Conservation (phyloP, 257 asterid genomes). For the Fraxinus americana region DNA sequence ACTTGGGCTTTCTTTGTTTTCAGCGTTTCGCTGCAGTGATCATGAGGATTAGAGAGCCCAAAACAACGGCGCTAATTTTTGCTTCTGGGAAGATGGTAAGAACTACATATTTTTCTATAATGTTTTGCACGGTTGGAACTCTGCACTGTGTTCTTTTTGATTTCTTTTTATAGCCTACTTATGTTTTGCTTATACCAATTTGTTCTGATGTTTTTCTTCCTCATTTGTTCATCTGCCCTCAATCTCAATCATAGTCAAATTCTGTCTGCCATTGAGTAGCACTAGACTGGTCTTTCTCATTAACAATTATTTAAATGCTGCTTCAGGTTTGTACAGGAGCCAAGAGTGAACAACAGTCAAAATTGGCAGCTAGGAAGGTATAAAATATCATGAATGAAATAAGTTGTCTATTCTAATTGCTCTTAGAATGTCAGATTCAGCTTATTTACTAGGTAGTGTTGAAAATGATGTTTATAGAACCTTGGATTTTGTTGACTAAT, state of each 20-base stretch:
- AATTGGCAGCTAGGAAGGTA: constrained; percentile 64
- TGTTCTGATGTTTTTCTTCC: not conserved
- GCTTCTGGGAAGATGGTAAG: constrained; percentile 84
- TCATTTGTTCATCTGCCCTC: not conserved
- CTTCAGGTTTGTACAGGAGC: constrained; percentile 64
- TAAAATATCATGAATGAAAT: not conserved
- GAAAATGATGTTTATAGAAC: not conserved
- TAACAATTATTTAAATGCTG: not conserved
- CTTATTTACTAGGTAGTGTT: not conserved
- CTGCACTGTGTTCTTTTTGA: constrained; percentile 5
- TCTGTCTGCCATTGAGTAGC: not conserved
- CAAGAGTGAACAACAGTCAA: constrained; percentile 37
- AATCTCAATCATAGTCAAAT: not conserved
- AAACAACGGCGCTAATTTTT: constrained; percentile 68
- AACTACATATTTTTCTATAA: constrained; percentile 15
- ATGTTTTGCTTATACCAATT: not conserved
- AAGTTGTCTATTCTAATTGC: not conserved
- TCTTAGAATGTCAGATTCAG: not conserved
- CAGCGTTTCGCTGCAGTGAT: constrained; percentile 89
- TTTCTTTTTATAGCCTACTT: not conserved
- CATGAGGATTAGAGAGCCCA: constrained; percentile 80
- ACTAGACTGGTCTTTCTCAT: not conserved
- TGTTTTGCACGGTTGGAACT: not conserved
- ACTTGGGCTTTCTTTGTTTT: constrained; percentile 28
- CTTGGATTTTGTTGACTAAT: constrained; percentile 16